Evolutionary conservation across 352 stramenopile genomes (phyloP).

Genomic region (Phytophthora vignae): DNA sequence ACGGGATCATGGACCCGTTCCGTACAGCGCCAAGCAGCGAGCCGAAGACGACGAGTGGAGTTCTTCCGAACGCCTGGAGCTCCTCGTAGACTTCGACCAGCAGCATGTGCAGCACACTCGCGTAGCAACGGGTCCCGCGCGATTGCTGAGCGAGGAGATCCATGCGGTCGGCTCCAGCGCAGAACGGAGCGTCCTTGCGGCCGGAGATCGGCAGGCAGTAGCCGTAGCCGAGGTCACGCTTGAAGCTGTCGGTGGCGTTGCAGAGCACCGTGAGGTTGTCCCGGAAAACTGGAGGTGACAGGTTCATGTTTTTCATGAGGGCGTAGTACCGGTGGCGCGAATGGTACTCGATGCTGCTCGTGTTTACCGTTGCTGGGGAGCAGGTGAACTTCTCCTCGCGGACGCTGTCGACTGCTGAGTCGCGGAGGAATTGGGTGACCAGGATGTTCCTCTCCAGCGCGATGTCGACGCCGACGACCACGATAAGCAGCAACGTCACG

Average conservation of each 20-base stretch:
- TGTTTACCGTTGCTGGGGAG: not conserved
- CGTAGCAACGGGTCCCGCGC: no score
- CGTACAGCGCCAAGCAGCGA: no score
- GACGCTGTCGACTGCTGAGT: not conserved
- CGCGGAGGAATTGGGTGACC: not conserved
- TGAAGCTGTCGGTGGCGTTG: not conserved
- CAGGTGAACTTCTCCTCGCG: not conserved
- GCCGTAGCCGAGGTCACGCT: not conserved
- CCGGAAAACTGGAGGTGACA: not conserved
- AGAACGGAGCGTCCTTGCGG: no score
- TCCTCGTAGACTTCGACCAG: no score
- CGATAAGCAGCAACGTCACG: not conserved
- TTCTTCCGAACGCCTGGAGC: no score
- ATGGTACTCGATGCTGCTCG: not conserved
- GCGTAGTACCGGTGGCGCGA: not conserved
- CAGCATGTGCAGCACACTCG: no score
- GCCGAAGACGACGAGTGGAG: no score
- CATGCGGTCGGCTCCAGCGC: no score
- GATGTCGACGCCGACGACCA: not conserved
- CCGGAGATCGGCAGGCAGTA: conserved; percentile 42
- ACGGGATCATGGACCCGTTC: no score
- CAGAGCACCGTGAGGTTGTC: not conserved
- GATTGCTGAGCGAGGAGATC: no score
- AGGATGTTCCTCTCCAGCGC: not conserved
- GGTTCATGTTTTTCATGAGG: not conserved